These are phyloP conservation scores for Serendipita sp. DNA, from an alignment of 768 basidiomycete genomes.

Conservation along the genomic window DNA sequence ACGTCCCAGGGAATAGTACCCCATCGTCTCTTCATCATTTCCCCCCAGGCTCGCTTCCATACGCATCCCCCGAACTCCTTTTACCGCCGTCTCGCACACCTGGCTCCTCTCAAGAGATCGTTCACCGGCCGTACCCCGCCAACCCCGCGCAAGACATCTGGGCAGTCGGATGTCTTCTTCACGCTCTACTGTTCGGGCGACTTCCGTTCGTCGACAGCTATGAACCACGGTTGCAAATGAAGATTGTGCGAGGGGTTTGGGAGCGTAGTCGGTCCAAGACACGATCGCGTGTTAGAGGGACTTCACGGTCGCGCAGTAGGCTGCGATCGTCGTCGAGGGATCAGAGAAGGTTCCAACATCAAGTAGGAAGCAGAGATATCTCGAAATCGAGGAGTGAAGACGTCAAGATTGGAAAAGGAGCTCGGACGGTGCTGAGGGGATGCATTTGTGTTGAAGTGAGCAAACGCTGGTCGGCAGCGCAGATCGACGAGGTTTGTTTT, in stretches of 20 bases:
- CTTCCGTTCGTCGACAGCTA: constrained; percentile 82
- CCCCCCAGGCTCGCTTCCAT: constrained; percentile 77
- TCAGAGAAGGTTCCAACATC: constrained; percentile 10
- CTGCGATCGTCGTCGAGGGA: constrained; percentile 4
- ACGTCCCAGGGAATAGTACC: constrained; percentile 19
- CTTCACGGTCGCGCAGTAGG: constrained; percentile 10
- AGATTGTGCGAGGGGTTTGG: constrained; percentile 66
- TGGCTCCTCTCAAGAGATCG: constrained; percentile 17
- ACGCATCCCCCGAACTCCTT: constrained; percentile 79
- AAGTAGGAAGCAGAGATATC: constrained; percentile 52
- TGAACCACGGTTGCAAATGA: constrained; percentile 83
- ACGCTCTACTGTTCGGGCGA: constrained; percentile 67
- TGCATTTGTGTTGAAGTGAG: constrained; percentile 54
- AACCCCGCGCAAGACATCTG: constrained; percentile 84
- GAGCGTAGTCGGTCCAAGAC: constrained; percentile 13
- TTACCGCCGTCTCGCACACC: constrained; percentile 32
- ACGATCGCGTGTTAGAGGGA: constrained; percentile 16
- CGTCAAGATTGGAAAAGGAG: constrained; percentile 18
- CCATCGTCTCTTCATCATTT: constrained; percentile 27
- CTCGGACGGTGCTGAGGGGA: constrained; percentile 46
- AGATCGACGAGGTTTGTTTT: constrained; percentile 47
- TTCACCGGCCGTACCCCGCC: constrained; percentile 21
- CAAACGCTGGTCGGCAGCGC: constrained; percentile 63
- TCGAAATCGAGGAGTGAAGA: constrained; percentile 46
- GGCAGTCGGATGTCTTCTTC: constrained; percentile 85